phyloP scores from a whole-genome alignment of 306 rosid genomes.

The Carpinus viminea region DNA sequence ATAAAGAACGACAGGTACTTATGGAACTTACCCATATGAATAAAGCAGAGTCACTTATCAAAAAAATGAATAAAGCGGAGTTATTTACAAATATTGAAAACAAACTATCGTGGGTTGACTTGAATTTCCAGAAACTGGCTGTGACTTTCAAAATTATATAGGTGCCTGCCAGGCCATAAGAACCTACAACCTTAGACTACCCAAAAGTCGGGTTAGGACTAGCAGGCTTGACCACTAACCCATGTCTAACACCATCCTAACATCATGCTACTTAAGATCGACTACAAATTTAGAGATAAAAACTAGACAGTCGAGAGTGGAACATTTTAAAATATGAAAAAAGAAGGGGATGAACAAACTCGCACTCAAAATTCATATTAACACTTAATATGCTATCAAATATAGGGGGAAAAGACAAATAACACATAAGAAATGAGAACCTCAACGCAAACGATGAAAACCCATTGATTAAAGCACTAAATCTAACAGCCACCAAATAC shows the following conservation, averaged over 20 bases:
- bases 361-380: too few species aligned
- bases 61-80: too few species aligned
- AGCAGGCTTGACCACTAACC: background rate
- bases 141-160: too few species aligned
- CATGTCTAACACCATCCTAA: background rate
- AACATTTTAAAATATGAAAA: background rate
- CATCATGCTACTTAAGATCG: background rate
- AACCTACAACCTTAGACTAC: background rate
- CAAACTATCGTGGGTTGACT: too few species aligned
- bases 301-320: background rate
- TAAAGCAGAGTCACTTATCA: too few species aligned
- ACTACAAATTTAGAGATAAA: background rate
- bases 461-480: background rate
- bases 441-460: background rate
- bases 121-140: too few species aligned
- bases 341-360: too few species aligned
- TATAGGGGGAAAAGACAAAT: background rate
- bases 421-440: background rate
- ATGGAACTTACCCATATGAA: too few species aligned
- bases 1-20: too few species aligned
- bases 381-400: too few species aligned
- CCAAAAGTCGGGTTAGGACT: background rate
- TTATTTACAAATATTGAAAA: too few species aligned
- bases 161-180: background rate
- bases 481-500: background rate